Conservation (phyloP, 176 grass and related monocot species). For the Leersia perrieri region DNA sequence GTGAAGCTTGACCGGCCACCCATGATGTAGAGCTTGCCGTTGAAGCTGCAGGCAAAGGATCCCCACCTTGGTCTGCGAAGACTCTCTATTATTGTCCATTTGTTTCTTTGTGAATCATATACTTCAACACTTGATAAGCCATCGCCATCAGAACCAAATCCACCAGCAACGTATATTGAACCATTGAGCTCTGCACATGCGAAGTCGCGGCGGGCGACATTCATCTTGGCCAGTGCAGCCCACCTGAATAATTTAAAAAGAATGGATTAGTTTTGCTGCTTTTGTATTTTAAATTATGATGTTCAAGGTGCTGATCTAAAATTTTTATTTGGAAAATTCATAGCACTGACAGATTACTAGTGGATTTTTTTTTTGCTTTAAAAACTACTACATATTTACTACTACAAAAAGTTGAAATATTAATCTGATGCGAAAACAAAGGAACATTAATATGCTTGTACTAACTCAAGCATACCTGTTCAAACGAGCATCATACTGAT, state of each 20-base stretch:
- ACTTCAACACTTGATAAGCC: slow-evolving; percentile 59
- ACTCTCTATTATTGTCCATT: slow-evolving; percentile 50
- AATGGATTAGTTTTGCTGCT: background rate
- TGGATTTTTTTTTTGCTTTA: background rate
- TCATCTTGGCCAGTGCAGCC: slow-evolving; percentile 66
- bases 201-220: slow-evolving; percentile 56
- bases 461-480: slow-evolving; percentile 44
- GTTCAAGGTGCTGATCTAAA: background rate
- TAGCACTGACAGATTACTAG: background rate
- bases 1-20: slow-evolving; percentile 82
- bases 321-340: background rate
- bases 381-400: background rate
- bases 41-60: slow-evolving; percentile 49
- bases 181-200: slow-evolving; percentile 59
- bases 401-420: background rate
- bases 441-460: background rate
- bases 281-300: background rate
- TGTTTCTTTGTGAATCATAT: slow-evolving; percentile 55
- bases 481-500: slow-evolving; percentile 68
- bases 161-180: slow-evolving; percentile 63
- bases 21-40: slow-evolving; percentile 55
- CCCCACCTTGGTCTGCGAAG: slow-evolving; percentile 68
- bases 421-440: background rate
- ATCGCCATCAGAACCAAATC: slow-evolving; percentile 40
- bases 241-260: slow-evolving; percentile 41